These are phyloP conservation scores for Agrostemma githago DNA, from an alignment of 148 eudicot species.

Conservation along the genomic window DNA sequence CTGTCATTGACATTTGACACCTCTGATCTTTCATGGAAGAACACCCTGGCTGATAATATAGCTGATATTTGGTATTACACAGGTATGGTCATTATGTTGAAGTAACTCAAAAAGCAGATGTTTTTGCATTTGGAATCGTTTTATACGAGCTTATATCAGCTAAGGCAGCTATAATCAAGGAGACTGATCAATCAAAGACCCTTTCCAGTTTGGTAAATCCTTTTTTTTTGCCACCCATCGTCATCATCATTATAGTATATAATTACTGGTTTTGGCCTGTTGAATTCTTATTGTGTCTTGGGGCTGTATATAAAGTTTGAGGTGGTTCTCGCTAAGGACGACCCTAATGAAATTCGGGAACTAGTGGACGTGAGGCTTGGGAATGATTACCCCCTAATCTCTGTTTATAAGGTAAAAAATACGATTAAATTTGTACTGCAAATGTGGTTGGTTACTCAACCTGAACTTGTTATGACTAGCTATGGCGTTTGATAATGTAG, in stretches of 20 bases:
- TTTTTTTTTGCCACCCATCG: too few relatives aligned
- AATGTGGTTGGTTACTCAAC: not conserved
- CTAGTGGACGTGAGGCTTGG: slow-evolving; percentile 70
- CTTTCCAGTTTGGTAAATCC: slow-evolving; percentile 70
- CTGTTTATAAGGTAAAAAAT: slow-evolving; percentile 53
- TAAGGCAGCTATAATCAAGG: slow-evolving; percentile 78
- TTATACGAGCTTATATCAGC: slow-evolving; percentile 90
- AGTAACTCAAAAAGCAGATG: slow-evolving; percentile 81
- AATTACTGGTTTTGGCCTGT: not conserved
- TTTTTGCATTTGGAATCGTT: slow-evolving; percentile 91
- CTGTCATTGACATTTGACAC: too few relatives aligned
- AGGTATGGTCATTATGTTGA: slow-evolving; percentile 85
- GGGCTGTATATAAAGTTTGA: slow-evolving; percentile 46
- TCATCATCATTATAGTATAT: too few relatives aligned
- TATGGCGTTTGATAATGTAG: slow-evolving; percentile 25
- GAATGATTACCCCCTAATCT: slow-evolving; percentile 53
- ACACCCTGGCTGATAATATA: too few relatives aligned
- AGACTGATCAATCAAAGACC: slow-evolving; percentile 43
- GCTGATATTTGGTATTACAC: slow-evolving; percentile 1
- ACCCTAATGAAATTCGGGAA: slow-evolving; percentile 41
- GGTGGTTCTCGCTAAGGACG: slow-evolving; percentile 44
- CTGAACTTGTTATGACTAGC: not conserved
- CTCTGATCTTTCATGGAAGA: too few relatives aligned
- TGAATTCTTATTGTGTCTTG: not conserved
- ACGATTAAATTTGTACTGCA: not conserved